Base-by-base conservation (phyloP, 306 rosid genomes). In the Lupinus albus region DNA sequence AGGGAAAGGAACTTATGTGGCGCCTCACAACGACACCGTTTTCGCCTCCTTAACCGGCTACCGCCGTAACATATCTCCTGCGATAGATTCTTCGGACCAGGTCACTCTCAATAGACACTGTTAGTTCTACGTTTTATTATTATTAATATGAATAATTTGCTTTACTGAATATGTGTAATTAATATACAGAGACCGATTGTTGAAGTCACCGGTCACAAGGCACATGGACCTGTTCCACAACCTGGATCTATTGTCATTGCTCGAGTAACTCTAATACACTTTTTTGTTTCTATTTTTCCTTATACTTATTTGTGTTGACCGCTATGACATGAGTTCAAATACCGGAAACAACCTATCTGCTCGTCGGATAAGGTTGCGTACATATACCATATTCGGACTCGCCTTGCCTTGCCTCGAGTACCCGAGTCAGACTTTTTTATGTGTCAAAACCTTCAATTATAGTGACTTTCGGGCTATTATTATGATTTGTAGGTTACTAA, bases 191-290 rank as follows among this genome's bases (percentile, higher is more conserved):
- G 87, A 79, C 86, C 90, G 1, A 79, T 71, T 12, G 83, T 93
- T 74, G 99, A 88, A 85, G 91, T 90, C 20, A 82, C 89, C 8
- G 90, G 94, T 81, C 97, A 88, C 80, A 90, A 90, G 76, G 92
- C 96, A 9, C 90, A 88, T 58, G 99, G 97, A 41, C 79, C 85
- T 15, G 91, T 89, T 74, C 99, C 99, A 8, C 81, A 85, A 57
- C 87, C 97, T 53, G 96, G 96, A 13, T 86, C 96, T 17, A 5
- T 88, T 55, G 95, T 86, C 69, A 82, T 86, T 80, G 98, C 87
- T 0, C 77, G 91, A 65, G 95, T 91, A 88, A 8, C 12, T 39
- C 45, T 39, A 10, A 7, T 36, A 30, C 61, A 7, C 45, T 5
- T n/a, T 12, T 72, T 7, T 4, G 8, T 21, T 55, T 72, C 11